phyloP scores from a whole-genome alignment of 176 grass and related monocot genomes.

The Oryza coarctata region DNA sequence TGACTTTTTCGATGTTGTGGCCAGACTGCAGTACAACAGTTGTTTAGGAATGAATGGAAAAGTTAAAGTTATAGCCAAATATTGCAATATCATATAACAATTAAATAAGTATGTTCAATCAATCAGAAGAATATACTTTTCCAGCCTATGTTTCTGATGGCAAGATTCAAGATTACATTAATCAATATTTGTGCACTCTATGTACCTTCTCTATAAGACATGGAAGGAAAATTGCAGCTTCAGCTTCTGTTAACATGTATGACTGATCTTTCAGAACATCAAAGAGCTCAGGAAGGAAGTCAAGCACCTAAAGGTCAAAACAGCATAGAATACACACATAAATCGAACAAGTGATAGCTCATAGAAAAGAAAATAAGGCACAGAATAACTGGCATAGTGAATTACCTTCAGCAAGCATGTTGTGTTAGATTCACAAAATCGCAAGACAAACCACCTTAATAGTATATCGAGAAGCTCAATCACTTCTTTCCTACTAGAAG shows the following conservation, averaged over 20 bases:
- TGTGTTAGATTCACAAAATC: constrained; percentile 98
- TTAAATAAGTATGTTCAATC: background rate
- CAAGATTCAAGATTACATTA: background rate
- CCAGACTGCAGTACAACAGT: constrained; percentile 63
- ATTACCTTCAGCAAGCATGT: constrained; percentile 96
- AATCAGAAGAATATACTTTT: background rate
- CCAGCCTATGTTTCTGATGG: background rate
- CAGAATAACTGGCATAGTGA: background rate
- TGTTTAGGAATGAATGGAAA: background rate
- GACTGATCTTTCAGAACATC: constrained; percentile 83
- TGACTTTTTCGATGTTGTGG: constrained; percentile 98
- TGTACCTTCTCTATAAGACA: constrained; percentile 90
- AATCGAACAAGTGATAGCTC: background rate
- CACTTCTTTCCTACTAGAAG: constrained; percentile 72
- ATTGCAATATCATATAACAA: constrained; percentile 5
- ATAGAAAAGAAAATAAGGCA: background rate
- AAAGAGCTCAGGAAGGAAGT: constrained; percentile 98
- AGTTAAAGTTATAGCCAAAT: background rate
- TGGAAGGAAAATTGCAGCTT: constrained; percentile 94
- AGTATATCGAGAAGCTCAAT: constrained; percentile 95
- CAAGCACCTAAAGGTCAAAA: constrained; percentile 67
- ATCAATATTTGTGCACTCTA: background rate
- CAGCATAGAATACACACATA: background rate
- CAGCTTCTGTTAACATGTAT: constrained; percentile 88
- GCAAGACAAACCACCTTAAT: constrained; percentile 95